Conservation (phyloP, 2,329 filamentous ascomycete genomes). For the Coleophoma cylindrospora region DNA sequence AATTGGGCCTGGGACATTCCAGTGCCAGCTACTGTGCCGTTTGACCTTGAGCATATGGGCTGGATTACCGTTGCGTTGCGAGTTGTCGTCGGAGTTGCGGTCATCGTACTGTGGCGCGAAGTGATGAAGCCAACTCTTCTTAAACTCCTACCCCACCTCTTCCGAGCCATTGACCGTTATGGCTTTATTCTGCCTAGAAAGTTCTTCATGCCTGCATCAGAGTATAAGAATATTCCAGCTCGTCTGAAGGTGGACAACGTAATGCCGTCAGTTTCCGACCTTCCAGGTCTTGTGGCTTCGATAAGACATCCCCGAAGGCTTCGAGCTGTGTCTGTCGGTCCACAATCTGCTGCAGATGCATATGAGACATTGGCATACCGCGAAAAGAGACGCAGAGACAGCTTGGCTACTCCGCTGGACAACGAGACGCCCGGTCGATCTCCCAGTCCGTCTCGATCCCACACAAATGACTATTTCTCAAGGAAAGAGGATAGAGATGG, state of each 20-base stretch:
- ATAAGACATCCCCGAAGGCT: conserved; percentile 74
- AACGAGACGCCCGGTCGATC: conserved; percentile 6
- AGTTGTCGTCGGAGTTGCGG: conserved; percentile 72
- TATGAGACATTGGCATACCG: conserved; percentile 94
- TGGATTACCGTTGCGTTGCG: conserved; percentile 58
- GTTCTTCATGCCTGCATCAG: conserved; percentile 85
- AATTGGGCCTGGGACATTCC: conserved; percentile 44
- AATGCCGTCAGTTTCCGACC: conserved; percentile 81
- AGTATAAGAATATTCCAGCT: conserved; percentile 81
- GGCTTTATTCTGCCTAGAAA: conserved; percentile 78
- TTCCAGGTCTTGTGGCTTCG: conserved; percentile 75
- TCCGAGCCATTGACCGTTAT: conserved; percentile 75
- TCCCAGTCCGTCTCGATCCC: conserved; percentile 6
- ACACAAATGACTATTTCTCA: conserved; percentile 11
- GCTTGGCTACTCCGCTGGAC: conserved; percentile 27
- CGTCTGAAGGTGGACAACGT: conserved; percentile 78
- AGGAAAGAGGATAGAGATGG: conserved; percentile 13
- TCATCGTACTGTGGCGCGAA: conserved; percentile 87
- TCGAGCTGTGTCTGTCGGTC: conserved; percentile 82
- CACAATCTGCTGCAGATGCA: conserved; percentile 92
- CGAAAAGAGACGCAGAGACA: conserved; percentile 62
- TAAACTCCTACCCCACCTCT: conserved; percentile 74
- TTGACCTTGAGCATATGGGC: conserved; percentile 62
- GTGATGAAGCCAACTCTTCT: conserved; percentile 81
- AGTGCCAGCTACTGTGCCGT: conserved; percentile 53